phyloP scores from a whole-genome alignment of 768 basidiomycete genomes.

The Lactarius hatsudake region DNA sequence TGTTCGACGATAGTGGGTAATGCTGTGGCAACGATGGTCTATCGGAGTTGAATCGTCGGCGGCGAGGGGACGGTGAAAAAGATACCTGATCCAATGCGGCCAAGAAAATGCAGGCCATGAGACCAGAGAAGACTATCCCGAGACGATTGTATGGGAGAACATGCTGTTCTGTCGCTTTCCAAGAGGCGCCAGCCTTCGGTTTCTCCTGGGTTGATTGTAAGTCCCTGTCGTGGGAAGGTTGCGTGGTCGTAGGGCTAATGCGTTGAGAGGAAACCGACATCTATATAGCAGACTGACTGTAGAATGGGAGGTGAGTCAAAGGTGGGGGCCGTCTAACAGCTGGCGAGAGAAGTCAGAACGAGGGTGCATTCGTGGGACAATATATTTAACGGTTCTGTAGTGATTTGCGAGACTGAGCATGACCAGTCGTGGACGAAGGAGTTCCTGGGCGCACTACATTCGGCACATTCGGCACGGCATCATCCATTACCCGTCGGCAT shows the following conservation, averaged over 20 bases:
- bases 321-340: not conserved
- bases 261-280: slow-evolving; percentile 9
- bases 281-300: not conserved
- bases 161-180: slow-evolving; percentile 42
- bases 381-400: not conserved
- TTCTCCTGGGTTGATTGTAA: not conserved
- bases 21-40: slow-evolving; percentile 50
- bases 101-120: slow-evolving; percentile 44
- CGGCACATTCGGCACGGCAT: not conserved
- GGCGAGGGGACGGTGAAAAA: not conserved
- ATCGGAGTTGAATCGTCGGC: not conserved
- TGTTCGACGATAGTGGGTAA: slow-evolving; percentile 48
- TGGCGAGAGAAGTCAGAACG: not conserved
- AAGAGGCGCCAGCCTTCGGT: slow-evolving; percentile 35
- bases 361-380: not conserved
- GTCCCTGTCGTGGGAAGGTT: not conserved
- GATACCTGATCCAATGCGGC: slow-evolving; percentile 49
- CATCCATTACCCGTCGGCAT: not conserved
- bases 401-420: too few species aligned
- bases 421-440: not conserved
- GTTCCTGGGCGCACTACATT: not conserved
- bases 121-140: slow-evolving; percentile 42
- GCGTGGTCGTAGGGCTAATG: not conserved
- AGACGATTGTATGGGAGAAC: slow-evolving; percentile 44
- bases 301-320: not conserved